Base-by-base conservation (phyloP, 192 early-diverging fungal genomes). In the Phlyctochytrium planicorne region DNA sequence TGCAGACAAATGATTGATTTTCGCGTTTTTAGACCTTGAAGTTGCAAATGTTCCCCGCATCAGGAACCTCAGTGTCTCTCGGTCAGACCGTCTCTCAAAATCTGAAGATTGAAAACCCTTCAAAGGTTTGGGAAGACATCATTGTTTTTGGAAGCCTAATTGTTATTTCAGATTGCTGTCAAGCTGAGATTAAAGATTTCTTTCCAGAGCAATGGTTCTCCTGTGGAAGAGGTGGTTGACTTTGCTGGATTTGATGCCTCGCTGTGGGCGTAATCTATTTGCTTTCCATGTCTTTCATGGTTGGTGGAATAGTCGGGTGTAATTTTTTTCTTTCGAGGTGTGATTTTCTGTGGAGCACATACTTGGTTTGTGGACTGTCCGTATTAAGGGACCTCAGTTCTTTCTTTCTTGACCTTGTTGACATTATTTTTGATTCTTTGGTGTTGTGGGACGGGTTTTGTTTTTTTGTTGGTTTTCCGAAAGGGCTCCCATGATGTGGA, bases 71-170 rank as follows among this genome's bases (percentile, higher is more conserved):
- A 1, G 77, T 96, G 59, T 68, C 78, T 14, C 78, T 82, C 27
- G 89, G 87, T 3, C 70, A 74, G 27, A 77, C 74, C 2, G 93
- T 87, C 27, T 90, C 85, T 17, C 97, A 99, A 69, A 31, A 80
- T 16, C 86, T 99, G 80, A 84, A 86, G 35, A 86, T 98, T 56
- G 87, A 92, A 29, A 98, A 99, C 70, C 95, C 96, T 2, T 74
- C 82, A 4, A 82, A 85, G 70, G 74, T 88, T 1, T 29, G 1
- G 57, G 20, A 2, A 31, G 6, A 1, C 3, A 34, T 0, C 47
- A 20, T 20, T n/a, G 40, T 14, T 24, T 2, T 29, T 33, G 0
- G 4, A 64, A 14, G 33, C 30, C 27, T 14, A 31, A 25, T 35
- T 47, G 2, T 56, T 1, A 52, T 0, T 68, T 30, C 68, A 82